Conservation (phyloP, 129 eudicot genomes). For the Flaveria linearis region DNA sequence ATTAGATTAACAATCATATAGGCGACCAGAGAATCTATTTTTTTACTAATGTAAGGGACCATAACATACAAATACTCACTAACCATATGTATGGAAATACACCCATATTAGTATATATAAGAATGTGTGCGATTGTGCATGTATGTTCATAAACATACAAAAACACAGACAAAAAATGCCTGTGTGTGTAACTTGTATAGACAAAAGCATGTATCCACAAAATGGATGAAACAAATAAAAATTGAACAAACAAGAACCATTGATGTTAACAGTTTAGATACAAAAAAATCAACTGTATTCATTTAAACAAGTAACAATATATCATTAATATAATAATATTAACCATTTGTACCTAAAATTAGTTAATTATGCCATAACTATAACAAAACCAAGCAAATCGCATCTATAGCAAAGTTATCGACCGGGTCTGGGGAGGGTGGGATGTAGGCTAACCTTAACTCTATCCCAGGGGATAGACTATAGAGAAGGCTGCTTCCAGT, state of each 20-base stretch:
- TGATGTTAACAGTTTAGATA: background rate
- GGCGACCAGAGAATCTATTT: background rate
- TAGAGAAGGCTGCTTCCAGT: no score
- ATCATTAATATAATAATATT: constrained; percentile 2
- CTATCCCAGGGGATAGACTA: no score
- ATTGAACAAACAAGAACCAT: background rate
- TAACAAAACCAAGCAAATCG: no score
- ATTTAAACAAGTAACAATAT: constrained; percentile 1
- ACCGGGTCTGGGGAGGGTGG: no score
- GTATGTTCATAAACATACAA: background rate
- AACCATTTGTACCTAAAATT: background rate
- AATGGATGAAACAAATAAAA: no score
- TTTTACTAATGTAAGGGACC: background rate
- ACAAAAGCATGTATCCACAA: no score
- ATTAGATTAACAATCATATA: constrained; percentile 15
- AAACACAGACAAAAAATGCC: no score
- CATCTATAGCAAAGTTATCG: no score
- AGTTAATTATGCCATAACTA: no score
- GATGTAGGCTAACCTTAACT: no score
- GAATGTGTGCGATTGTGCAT: background rate
- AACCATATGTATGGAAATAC: background rate
- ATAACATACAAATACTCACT: background rate
- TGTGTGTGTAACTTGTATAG: no score
- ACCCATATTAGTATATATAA: background rate
- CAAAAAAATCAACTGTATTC: background rate